Conservation (phyloP, 108 stramenopile species). For the Poteriospumella lacustris region DNA sequence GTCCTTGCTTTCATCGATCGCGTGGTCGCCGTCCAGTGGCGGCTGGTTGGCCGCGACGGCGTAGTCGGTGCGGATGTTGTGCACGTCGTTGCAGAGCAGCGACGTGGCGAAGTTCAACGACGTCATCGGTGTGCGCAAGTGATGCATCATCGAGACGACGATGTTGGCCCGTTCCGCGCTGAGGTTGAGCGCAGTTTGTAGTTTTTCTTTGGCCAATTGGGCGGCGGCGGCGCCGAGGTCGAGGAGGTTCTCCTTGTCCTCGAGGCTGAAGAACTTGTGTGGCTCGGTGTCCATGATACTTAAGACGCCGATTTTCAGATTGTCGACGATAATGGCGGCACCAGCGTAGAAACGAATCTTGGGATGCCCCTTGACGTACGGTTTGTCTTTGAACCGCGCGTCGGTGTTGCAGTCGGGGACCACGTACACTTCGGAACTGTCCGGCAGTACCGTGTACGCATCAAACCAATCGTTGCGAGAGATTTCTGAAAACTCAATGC, state of each 20-base stretch:
- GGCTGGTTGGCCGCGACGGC: background rate
- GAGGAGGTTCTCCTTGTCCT: background rate
- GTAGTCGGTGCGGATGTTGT: background rate
- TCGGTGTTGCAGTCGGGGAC: background rate
- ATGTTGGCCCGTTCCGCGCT: conserved; percentile 4
- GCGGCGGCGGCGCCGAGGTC: background rate
- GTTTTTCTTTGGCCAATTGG: background rate
- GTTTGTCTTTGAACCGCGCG: conserved; percentile 9
- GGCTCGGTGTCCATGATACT: conserved; percentile 27
- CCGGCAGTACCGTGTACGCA: background rate
- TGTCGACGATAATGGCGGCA: conserved; percentile 5
- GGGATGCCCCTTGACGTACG: background rate
- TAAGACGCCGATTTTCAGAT: background rate
- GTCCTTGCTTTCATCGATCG: background rate
- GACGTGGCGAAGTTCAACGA: conserved; percentile 4
- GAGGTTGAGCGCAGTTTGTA: background rate
- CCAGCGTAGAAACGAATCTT: conserved; percentile 27
- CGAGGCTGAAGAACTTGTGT: background rate
- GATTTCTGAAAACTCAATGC: background rate
- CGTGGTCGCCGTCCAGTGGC: too few species aligned
- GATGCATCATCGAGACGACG: background rate
- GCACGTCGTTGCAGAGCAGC: background rate
- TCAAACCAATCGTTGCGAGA: conserved; percentile 10
- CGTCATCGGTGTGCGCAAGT: background rate
- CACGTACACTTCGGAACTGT: conserved; percentile 26